A percentile compares a stretch with the other conserved stretches of the same genome.
Conservation (phyloP, 2,329 filamentous ascomycete species). For the Leptodontidium sp. region DNA sequence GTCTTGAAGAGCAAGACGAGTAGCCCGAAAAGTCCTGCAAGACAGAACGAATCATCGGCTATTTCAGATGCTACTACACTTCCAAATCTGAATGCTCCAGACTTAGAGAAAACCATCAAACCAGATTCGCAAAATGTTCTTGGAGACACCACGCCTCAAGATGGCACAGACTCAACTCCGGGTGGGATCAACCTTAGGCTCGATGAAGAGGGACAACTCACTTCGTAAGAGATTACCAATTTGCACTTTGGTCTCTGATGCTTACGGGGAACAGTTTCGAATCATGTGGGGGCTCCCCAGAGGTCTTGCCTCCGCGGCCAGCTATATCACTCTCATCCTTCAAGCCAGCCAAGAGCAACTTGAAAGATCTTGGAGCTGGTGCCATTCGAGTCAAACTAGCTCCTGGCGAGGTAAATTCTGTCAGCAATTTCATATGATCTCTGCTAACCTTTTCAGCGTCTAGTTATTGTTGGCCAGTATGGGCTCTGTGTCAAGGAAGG, state of each 20-base stretch:
- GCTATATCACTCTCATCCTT: conserved; percentile 56
- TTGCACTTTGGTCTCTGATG: conserved; percentile 19
- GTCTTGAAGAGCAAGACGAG: conserved; percentile 31
- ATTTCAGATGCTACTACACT: neutral
- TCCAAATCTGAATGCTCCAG: neutral
- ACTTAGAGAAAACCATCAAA: neutral
- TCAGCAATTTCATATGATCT: neutral
- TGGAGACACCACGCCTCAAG: neutral
- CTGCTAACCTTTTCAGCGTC: conserved; percentile 54
- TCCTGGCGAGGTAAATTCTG: conserved; percentile 57
- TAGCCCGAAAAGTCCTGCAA: conserved; percentile 12
- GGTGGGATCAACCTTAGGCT: conserved; percentile 4
- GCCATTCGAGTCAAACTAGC: conserved; percentile 53
- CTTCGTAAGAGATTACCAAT: conserved; percentile 27
- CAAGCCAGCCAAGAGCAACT: conserved; percentile 54
- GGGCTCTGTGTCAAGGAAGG: conserved; percentile 69
- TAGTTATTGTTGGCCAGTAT: conserved; percentile 73
- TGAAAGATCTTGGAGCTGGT: conserved; percentile 50
- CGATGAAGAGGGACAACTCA: conserved; percentile 22
- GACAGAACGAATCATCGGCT: neutral
- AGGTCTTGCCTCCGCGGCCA: conserved; percentile 34
- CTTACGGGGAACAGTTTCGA: conserved; percentile 41
- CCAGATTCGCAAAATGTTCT: neutral
- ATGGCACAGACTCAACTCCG: neutral
- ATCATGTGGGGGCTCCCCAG: conserved; percentile 39